Evolutionary conservation across 257 asterid species (phyloP).

Genomic region (Primulina eburnea): DNA sequence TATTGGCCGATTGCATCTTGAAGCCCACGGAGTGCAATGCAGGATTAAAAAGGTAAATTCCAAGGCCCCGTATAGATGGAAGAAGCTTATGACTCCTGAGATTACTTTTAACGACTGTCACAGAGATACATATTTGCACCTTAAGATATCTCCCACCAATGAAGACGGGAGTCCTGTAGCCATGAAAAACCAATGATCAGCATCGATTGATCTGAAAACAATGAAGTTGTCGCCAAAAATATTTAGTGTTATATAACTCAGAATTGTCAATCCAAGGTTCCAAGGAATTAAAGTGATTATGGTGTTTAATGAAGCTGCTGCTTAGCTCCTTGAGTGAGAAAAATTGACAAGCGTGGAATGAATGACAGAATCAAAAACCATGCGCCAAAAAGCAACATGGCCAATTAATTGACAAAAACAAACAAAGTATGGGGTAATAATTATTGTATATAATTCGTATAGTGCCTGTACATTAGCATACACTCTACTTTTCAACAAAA

Average conservation of each 20-base stretch:
- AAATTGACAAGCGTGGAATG: conserved; percentile 14
- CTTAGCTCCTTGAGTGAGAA: conserved; percentile 1
- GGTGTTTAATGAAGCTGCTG: neutral
- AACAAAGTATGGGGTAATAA: neutral
- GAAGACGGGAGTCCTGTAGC: conserved; percentile 62
- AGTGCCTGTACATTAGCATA: no score
- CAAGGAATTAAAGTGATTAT: conserved; percentile 9
- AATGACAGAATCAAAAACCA: conserved; percentile 24
- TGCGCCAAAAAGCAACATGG: conserved; percentile 12
- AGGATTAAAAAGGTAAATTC: neutral
- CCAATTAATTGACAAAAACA: no score
- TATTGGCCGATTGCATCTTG: neutral
- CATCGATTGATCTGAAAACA: conserved; percentile 55
- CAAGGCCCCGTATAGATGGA: neutral
- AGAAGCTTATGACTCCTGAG: neutral
- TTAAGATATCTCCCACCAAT: conserved; percentile 96
- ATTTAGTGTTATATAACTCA: neutral
- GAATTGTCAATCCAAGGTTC: conserved; percentile 1
- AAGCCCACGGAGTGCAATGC: neutral
- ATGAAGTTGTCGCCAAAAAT: conserved; percentile 18
- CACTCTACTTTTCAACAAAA: no score
- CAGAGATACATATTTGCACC: conserved; percentile 41
- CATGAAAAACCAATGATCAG: conserved; percentile 51
- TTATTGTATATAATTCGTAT: no score
- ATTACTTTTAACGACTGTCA: conserved; percentile 9